Conservation (phyloP, 2,329 filamentous ascomycete genomes). For the Fonsecaea monophora region DNA sequence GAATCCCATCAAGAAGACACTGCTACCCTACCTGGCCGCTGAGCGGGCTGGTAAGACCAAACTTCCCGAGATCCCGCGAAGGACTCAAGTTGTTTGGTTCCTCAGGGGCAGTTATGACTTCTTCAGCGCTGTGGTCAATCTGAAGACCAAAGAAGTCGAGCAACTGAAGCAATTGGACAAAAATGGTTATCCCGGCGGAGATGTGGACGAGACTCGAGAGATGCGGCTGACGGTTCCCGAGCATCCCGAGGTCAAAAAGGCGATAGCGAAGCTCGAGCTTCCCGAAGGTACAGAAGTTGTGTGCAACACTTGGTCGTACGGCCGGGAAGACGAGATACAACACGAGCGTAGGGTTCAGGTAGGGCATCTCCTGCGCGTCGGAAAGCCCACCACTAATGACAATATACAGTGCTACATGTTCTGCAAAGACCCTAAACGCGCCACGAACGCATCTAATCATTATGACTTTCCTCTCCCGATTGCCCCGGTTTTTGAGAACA, state of each 20-base stretch:
- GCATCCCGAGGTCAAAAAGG: not conserved
- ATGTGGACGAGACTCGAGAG: not conserved
- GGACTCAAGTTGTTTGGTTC: too few species aligned
- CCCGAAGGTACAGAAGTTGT: not conserved
- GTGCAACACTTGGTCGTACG: not conserved
- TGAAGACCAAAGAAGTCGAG: not conserved
- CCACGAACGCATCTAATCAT: not conserved
- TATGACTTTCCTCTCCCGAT: not conserved
- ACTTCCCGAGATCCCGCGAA: too few species aligned
- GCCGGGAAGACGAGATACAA: not conserved
- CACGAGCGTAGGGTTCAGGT: not conserved
- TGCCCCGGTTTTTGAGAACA: not conserved
- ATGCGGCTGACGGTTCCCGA: not conserved
- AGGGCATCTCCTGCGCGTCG: not conserved
- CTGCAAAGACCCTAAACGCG: not conserved
- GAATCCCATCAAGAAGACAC: too few species aligned
- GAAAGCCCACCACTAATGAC: too few species aligned
- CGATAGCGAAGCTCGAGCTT: not conserved
- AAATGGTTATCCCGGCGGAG: not conserved
- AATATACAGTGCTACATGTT: not conserved
- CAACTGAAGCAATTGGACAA: not conserved
- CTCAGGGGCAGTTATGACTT: too few species aligned
- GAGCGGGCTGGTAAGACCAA: too few species aligned
- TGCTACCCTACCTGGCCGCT: too few species aligned
- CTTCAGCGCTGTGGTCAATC: too few species aligned